Evolutionary conservation across 2,329 filamentous ascomycete genomes (phyloP).

Genomic region (Clonostachys sp.): DNA sequence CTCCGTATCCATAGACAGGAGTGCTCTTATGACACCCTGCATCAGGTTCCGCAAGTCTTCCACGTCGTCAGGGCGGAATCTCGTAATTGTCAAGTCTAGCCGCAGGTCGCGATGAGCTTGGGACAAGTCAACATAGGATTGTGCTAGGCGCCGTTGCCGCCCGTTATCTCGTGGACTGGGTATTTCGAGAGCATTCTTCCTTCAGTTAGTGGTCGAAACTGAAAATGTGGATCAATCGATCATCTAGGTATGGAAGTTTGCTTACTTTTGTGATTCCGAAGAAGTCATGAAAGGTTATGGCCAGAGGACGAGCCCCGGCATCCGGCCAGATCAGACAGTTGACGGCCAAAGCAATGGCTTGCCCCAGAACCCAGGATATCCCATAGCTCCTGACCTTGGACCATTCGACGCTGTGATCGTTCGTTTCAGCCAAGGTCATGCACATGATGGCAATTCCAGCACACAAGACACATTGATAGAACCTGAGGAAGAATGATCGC

Average conservation of each 20-base stretch:
- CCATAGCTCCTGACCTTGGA: conserved; percentile 45
- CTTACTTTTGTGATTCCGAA: conserved; percentile 16
- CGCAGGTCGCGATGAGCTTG: conserved; percentile 50
- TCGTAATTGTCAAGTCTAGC: conserved; percentile 51
- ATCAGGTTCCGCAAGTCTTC: conserved; percentile 46
- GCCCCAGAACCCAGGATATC: conserved; percentile 51
- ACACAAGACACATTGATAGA: conserved; percentile 50
- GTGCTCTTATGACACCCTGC: conserved; percentile 47
- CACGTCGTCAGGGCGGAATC: conserved; percentile 45
- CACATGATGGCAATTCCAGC: conserved; percentile 52
- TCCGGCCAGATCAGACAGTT: conserved; percentile 46
- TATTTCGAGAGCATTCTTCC: conserved; percentile 21
- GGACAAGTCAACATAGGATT: conserved; percentile 50
- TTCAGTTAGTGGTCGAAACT: not conserved
- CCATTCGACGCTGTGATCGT: conserved; percentile 36
- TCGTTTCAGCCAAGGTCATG: conserved; percentile 45
- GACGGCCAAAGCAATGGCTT: conserved; percentile 44
- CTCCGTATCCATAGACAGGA: conserved; percentile 46
- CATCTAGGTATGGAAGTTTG: too few relatives aligned
- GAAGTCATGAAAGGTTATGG: conserved; percentile 37
- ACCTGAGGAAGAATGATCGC: conserved; percentile 49
- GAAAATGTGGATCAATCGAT: too few relatives aligned
- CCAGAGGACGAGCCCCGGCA: conserved; percentile 48
- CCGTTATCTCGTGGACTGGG: conserved; percentile 18
- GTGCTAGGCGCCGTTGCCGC: conserved; percentile 37